Base-by-base conservation (phyloP, 805 yeast genomes). In the Kuraishia piskuri region DNA sequence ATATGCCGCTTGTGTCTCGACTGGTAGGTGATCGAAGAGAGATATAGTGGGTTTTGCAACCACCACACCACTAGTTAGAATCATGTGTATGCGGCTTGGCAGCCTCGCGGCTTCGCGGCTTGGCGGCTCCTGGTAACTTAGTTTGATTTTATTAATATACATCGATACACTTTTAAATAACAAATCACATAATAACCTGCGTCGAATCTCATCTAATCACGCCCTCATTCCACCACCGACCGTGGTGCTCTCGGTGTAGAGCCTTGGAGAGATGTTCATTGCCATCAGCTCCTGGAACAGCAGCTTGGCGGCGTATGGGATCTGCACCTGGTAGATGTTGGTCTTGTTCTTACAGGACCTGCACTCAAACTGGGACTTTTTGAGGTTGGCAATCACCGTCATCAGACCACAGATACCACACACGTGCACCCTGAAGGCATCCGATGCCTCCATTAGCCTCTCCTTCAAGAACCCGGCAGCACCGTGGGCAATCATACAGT, bases 401-500 rank as follows among this genome's bases (percentile, higher is more conserved):
- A 94, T 94, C 70, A 95, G 80, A 47, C 99, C 99, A 78, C 99
- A 94, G 64, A 92, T 83, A 66, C 98, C 99, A 77, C 99, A 94
- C 26, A 94, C 86, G 68, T 94, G 98, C 47, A 94, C 98, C 72
- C 98, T 82, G 78, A 94, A 94, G 1, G 98, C 97, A 75, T 94
- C 99, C 0, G 98, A 92, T 12, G 97, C 97, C 72, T 94, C 98
- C 97, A 94, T 92, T 69, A 94, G 77, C 70, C 99, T 82, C 75
- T 94, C 99, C 72, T 92, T 90, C 75, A 94, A 80, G 77, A 94
- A 92, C 7, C 97, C 95, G 3, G 99, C 97, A 14, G 97, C 98
- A 70, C 99, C 99, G 68, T 94, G 98, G 1, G 99, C 99, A 78
- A 94, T 94, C 97, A 94, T 92, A 86, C 99, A 94, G 79, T 94